Percentiles rank a stretch among this genome's conserved stretches.
Evolutionary conservation across 2,329 filamentous ascomycete species (phyloP).

Genomic region (Lasiodiplodia sp.): DNA sequence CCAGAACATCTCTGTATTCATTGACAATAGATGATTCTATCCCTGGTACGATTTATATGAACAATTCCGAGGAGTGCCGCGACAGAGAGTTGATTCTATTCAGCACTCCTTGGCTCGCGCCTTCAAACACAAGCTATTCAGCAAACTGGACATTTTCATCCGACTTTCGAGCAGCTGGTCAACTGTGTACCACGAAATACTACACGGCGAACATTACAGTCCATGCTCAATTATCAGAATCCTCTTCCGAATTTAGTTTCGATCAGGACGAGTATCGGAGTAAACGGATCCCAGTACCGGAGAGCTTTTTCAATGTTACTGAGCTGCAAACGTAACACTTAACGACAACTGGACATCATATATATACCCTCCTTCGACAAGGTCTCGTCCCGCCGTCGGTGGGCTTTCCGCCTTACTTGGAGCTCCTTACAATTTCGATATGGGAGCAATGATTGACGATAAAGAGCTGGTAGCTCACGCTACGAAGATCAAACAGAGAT

Average conservation of each 20-base stretch:
- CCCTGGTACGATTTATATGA: neutral
- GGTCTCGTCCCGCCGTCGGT: neutral
- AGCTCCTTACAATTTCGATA: neutral
- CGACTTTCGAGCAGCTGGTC: neutral
- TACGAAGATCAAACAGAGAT: conserved; percentile 34
- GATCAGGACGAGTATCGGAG: neutral
- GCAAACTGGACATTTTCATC: neutral
- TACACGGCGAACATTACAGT: neutral
- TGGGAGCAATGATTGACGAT: neutral
- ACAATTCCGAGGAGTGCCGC: neutral
- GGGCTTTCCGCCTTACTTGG: neutral
- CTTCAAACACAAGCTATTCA: neutral
- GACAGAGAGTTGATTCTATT: neutral
- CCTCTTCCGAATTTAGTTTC: neutral
- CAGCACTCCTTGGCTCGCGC: neutral
- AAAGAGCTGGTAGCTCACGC: conserved; percentile 7
- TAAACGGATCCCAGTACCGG: neutral
- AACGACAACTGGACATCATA: neutral
- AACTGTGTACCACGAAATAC: neutral
- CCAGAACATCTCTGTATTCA: neutral
- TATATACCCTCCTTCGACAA: neutral
- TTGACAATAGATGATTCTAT: neutral
- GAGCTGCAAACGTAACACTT: neutral
- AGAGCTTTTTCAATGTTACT: neutral
- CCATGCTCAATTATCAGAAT: neutral